Base-by-base conservation (phyloP, 164 flowering plant species). In the Stephania japonica region DNA sequence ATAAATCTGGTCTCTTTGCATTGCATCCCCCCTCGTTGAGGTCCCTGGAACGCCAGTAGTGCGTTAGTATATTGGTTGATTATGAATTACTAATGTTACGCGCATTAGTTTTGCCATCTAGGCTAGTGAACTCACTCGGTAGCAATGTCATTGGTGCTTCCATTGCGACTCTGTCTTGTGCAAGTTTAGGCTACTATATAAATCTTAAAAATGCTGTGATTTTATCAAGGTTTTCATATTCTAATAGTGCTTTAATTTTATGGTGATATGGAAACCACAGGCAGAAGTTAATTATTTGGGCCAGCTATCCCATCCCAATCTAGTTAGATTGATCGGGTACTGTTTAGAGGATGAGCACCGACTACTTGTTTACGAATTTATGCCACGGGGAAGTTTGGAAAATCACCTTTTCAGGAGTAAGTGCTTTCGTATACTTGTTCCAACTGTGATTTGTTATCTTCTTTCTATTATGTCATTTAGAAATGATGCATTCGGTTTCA, bases 371-470 rank as follows among this genome's bases (percentile, higher is more conserved):
- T 91, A 91, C 64, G 96, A 89, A 79, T 92, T 89, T 83, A 89
- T 91, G 96, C 86, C 90, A 0, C 82, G 87, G 6, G 96, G 94
- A 23, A 91, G 96, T 78, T 81, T 91, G 84, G 97, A 91, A 70
- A 86, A 92, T 82, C 97, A 92, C 84, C 81, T 91, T 0, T 91
- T 91, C 71, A 80, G 94, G 80, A 90, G 97, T 92, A 79, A 88
- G 95, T 79, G 59, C 32, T 63, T 32, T 56, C 62, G 19, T 56
- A 4, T 53, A 13, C 6, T 53, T 4, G 62, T 56, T 6, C 21
- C 65, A 23, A 47, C 16, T 9, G 53, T 16, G 4, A 0, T 47
- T 2, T 2, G 53, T 2, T 18, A 56, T 3, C 19, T 18, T 56
- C 62, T 56, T 56, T 56, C 19, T 56, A 32, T n/a, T 56, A n/a